phyloP scores from a whole-genome alignment of 805 yeast genomes.

The Metschnikowia orientalis region DNA sequence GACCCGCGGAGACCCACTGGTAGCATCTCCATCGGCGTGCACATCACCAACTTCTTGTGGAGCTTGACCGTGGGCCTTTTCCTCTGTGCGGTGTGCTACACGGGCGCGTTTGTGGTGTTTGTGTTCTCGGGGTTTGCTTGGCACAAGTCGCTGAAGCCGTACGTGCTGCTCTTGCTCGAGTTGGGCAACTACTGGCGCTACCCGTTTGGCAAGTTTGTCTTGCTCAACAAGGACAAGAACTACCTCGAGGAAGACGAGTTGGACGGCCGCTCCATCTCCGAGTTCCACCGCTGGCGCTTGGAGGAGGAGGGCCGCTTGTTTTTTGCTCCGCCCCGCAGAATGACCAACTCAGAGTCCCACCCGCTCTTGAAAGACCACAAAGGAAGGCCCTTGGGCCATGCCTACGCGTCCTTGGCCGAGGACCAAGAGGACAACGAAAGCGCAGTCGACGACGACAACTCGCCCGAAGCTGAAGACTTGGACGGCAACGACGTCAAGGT shows the following conservation, averaged over 20 bases:
- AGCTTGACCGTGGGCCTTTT: slow-evolving; percentile 64
- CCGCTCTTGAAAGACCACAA: slow-evolving; percentile 41
- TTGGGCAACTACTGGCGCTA: slow-evolving; percentile 67
- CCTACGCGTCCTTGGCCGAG: slow-evolving; percentile 30
- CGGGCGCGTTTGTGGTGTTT: slow-evolving; percentile 46
- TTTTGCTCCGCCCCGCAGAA: slow-evolving; percentile 62
- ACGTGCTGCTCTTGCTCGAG: slow-evolving; percentile 55
- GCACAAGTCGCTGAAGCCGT: slow-evolving; percentile 52
- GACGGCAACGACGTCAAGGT: slow-evolving; percentile 33
- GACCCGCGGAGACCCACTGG: slow-evolving; percentile 40
- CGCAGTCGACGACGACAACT: slow-evolving; percentile 17
- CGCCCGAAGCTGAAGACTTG: slow-evolving; percentile 13
- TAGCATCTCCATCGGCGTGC: slow-evolving; percentile 59
- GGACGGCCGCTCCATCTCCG: slow-evolving; percentile 80
- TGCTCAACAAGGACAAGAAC: slow-evolving; percentile 70
- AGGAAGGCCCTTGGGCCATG: slow-evolving; percentile 37
- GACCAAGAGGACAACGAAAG: slow-evolving; percentile 12
- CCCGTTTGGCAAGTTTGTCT: slow-evolving; percentile 90
- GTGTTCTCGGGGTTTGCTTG: slow-evolving; percentile 37
- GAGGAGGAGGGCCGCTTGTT: slow-evolving; percentile 73
- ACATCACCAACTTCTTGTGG: slow-evolving; percentile 71
- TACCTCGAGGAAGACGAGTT: slow-evolving; percentile 83
- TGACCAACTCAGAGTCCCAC: slow-evolving; percentile 31
- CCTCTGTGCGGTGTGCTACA: slow-evolving; percentile 49
- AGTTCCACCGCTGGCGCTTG: slow-evolving; percentile 84